Evolutionary conservation across 768 basidiomycete species (phyloP), one percentile per base, ranked within the genome.

Genomic region (Pholiota molesta): DNA sequence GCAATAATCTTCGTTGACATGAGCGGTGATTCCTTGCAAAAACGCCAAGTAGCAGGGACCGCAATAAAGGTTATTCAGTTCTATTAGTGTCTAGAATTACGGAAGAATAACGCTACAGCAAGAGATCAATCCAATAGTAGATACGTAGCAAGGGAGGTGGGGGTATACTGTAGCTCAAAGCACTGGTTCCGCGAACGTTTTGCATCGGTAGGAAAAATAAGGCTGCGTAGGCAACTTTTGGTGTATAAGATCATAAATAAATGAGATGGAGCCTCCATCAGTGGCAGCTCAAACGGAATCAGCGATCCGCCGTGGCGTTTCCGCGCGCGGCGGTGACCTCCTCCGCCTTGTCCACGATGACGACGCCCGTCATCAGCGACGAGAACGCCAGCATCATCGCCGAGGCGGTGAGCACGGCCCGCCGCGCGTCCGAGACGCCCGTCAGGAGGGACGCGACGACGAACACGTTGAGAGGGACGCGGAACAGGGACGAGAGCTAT

Each of bases 401-500:
- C 63, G 87, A 81, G 2, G 82, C 87, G 2, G 80, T 79, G 21
- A 91, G 81, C 7, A 91, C 90, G 0, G 79, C 77, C 39, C 80
- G 75, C 8, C 89, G 82, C 16, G 89, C 88, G 11, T 83, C 83
- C 0, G 86, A 88, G 21, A 89, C 86, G 2, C 89, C 90, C 2
- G 85, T 89, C 66, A 91, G 72, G 29, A 91, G 79, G 1, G 89
- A 85, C 16, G 86, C 79, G 42, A 89, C 86, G 33, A 91, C 90
- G 63, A 92, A 91, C 5, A 88, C 65, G 71, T 91, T 91, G 52
- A 92, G 79, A 1, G 90, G 90, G 5, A 91, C 88, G 8, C 90
- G 84, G 76, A 91, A 90, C 6, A 92, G 75, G 2, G 89, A 83
- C 0, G 88, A 87, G 6, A 90, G 73, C 89, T 90, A 63, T 40